phyloP scores from a whole-genome alignment of 768 basidiomycete genomes.

The Lactarius sanguifluus region DNA sequence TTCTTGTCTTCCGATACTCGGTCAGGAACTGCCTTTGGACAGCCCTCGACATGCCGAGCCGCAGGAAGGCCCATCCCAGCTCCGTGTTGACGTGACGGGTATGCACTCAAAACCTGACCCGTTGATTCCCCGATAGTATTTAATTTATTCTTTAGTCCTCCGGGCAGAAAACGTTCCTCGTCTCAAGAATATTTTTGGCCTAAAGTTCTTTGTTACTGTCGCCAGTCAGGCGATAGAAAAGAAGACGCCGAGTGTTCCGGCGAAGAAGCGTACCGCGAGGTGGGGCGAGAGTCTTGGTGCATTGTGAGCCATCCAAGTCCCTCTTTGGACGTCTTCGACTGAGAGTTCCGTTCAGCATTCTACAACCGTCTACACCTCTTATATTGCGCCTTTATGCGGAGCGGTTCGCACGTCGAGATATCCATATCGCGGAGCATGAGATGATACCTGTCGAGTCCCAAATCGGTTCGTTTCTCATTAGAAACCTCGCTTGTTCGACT shows the following conservation, averaged over 20 bases:
- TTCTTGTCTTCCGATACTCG: not conserved
- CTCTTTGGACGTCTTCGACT: not conserved
- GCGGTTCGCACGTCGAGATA: not conserved
- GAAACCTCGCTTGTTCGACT: not conserved
- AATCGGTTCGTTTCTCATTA: not conserved
- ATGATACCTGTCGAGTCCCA: not conserved
- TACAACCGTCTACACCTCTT: not conserved
- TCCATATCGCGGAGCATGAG: not conserved
- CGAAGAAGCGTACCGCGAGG: not conserved
- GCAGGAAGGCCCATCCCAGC: not conserved
- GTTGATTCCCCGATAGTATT: not conserved
- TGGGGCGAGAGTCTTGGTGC: not conserved
- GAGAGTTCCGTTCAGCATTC: not conserved
- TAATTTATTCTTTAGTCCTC: not conserved
- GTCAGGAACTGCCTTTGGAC: not conserved
- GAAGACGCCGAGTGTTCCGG: not conserved
- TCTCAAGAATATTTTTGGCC: not conserved
- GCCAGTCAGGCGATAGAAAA: not conserved
- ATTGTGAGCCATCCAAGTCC: not conserved
- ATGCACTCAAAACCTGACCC: not conserved
- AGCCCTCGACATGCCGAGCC: not conserved
- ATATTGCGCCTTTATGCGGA: not conserved
- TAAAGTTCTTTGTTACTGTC: not conserved
- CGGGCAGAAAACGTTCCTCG: not conserved
- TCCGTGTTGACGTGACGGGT: not conserved